phyloP scores from a whole-genome alignment of 129 eudicot species.

The Saposhnikovia divaricata region DNA sequence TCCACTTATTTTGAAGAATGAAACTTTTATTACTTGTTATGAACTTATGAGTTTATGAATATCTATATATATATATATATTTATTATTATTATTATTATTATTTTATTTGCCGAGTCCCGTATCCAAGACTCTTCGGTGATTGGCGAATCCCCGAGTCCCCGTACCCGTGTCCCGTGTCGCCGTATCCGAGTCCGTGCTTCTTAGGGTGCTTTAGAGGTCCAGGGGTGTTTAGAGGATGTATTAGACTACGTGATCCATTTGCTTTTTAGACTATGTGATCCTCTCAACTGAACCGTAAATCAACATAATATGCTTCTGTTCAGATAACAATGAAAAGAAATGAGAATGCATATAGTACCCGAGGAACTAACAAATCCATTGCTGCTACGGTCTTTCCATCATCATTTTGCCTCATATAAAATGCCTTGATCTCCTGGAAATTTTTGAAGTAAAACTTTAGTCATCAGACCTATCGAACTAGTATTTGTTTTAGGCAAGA shows the following conservation, averaged over 20 bases:
- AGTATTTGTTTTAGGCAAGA: neutral
- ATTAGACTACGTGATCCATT: neutral
- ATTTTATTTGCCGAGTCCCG: too few relatives aligned
- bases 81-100: too few relatives aligned
- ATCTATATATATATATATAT: too few relatives aligned
- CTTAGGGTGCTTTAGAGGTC: neutral
- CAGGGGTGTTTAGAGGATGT: neutral
- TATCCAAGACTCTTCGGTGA: too few relatives aligned
- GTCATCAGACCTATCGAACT: neutral
- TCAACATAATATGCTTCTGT: neutral
- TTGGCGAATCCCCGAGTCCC: too few relatives aligned
- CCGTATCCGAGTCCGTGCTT: too few relatives aligned
- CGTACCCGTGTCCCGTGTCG: too few relatives aligned
- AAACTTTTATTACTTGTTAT: too few relatives aligned
- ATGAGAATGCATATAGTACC: constrained; percentile 33
- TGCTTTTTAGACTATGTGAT: neutral
- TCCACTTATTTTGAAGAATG: too few relatives aligned
- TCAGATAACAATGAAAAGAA: constrained; percentile 6
- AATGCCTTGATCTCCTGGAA: constrained; percentile 92
- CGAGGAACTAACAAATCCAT: constrained; percentile 98
- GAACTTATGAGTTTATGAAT: too few relatives aligned
- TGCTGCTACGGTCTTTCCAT: constrained; percentile 95
- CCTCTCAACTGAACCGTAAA: neutral
- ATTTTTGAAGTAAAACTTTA: neutral
- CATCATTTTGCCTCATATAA: constrained; percentile 94